Evolutionary conservation across 148 eudicot genomes (phyloP), one percentile per base, ranked within the genome.

Genomic region (Tetragonia tetragonoides): DNA sequence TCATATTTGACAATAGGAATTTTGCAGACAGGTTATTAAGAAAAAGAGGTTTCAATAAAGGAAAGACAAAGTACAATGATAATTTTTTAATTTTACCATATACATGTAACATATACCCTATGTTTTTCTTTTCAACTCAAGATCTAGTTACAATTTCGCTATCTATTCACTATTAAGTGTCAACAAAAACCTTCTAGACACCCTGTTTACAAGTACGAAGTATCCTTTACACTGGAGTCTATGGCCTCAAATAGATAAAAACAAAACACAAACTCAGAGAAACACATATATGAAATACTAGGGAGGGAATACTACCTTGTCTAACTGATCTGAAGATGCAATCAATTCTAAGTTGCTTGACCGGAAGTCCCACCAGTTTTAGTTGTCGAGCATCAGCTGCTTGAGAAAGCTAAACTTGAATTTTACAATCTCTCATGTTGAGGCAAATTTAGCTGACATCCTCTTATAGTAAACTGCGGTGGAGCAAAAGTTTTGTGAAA

Each of bases 61-160:
- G 17, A 10, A 10, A 15, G 17, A 10, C 6, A 12, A n/a, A 16
- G n/a, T 56, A 56, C 5, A 56, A 49, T 9, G 53, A 49, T 49
- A 49, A 49, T 49, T 49, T 28, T n/a, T n/a, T n/a, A n/a, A n/a
- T n/a, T n/a, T 28, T 7, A 49, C 53, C 60, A 56, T 16, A 15
- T 56, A 56, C 20, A 56, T 20, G 1, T 56, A 56, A 64, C 2
- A 16, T 64, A 79, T 54, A 67, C 70, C 7, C 14, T 60, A 8
- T 73, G 16, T 51, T 74, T 68, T 57, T 66, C 56, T 67, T 74
- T 60, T 39, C 59, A 41, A 47, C 73, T 72, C 56, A 34, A 57
- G 73, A 66, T 72, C 42, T 81, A 81, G 72, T 57, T 81, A 81
- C 80, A 81, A 67, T 66, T 66, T 66, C 20, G 39, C 59, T 56